Percentiles rank a stretch among this genome's conserved stretches.
Evolutionary conservation across 106 monocot species (phyloP).

Genomic region (Allium sativum): DNA sequence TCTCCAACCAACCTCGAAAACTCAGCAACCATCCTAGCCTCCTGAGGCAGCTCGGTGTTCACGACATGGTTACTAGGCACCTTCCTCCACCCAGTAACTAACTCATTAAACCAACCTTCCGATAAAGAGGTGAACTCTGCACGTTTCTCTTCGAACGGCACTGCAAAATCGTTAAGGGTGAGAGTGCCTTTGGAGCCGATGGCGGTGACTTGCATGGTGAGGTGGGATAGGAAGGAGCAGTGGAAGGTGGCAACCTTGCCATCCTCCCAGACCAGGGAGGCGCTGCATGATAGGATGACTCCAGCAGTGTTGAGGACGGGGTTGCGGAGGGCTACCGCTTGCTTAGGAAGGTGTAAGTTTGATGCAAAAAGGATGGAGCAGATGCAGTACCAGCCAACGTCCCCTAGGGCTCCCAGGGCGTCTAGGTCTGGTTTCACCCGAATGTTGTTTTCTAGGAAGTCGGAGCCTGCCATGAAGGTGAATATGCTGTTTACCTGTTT

Average conservation of each 20-base stretch:
- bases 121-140: constrained; percentile 29
- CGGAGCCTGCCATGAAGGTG: constrained; percentile 21
- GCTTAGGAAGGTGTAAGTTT: constrained; percentile 48
- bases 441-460: constrained; percentile 68
- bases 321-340: constrained; percentile 30
- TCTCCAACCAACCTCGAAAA: constrained; percentile 46
- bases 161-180: constrained; percentile 33
- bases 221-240: constrained; percentile 55
- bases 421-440: constrained; percentile 83
- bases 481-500: constrained; percentile 46
- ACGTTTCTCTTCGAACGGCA: constrained; percentile 51
- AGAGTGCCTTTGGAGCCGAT: constrained; percentile 57
- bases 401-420: constrained; percentile 66
- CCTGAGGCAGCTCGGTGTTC: constrained; percentile 48
- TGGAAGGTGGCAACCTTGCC: constrained; percentile 50
- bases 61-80: constrained; percentile 45
- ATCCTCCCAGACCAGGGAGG: constrained; percentile 51
- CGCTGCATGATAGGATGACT: constrained; percentile 48
- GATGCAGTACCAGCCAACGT: constrained; percentile 80
- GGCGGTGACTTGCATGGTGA: constrained; percentile 40
- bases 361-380: constrained; percentile 58
- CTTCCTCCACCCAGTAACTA: constrained; percentile 31
- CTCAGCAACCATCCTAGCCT: constrained; percentile 65
- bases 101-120: constrained; percentile 33
- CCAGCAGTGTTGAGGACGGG: constrained; percentile 38